phyloP scores from a whole-genome alignment of 371 early-diverging fungal genomes.

The Gilbertella persicaria region DNA sequence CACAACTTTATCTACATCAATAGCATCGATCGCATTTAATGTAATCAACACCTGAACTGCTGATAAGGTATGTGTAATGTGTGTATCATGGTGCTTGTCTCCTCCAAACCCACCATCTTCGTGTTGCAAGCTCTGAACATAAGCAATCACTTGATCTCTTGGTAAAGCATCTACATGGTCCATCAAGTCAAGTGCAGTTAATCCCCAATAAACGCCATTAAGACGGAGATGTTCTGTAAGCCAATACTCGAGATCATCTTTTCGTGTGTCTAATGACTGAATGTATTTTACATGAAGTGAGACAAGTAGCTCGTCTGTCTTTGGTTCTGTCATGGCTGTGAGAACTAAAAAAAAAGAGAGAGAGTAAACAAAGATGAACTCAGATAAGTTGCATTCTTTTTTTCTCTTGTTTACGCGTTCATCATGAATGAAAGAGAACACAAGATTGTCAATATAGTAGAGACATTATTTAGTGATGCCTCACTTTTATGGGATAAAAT shows the following conservation, averaged over 20 bases:
- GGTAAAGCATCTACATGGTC: conserved; percentile 70
- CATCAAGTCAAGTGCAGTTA: conserved; percentile 83
- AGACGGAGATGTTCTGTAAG: conserved; percentile 89
- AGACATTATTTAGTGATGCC: conserved; percentile 48
- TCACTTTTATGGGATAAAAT: conserved; percentile 44
- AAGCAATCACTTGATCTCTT: conserved; percentile 71
- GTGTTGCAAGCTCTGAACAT: conserved; percentile 81
- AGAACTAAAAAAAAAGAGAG: background rate
- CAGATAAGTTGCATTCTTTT: background rate
- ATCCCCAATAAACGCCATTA: conserved; percentile 95
- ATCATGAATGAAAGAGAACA: conserved; percentile 9
- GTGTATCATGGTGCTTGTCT: conserved; percentile 86
- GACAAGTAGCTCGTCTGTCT: conserved; percentile 21
- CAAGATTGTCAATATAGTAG: conserved; percentile 35
- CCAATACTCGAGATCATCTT: conserved; percentile 92
- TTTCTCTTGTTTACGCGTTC: background rate
- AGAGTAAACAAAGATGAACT: no score
- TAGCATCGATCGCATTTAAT: conserved; percentile 74
- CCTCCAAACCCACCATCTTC: conserved; percentile 93
- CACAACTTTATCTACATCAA: conserved; percentile 70
- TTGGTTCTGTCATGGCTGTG: background rate
- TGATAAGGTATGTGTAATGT: conserved; percentile 90
- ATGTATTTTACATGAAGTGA: conserved; percentile 80
- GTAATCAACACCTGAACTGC: conserved; percentile 93
- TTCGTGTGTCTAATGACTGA: conserved; percentile 71